phyloP scores from a whole-genome alignment of 1,139 yeast species.

The Lizanozyma gosingica region DNA sequence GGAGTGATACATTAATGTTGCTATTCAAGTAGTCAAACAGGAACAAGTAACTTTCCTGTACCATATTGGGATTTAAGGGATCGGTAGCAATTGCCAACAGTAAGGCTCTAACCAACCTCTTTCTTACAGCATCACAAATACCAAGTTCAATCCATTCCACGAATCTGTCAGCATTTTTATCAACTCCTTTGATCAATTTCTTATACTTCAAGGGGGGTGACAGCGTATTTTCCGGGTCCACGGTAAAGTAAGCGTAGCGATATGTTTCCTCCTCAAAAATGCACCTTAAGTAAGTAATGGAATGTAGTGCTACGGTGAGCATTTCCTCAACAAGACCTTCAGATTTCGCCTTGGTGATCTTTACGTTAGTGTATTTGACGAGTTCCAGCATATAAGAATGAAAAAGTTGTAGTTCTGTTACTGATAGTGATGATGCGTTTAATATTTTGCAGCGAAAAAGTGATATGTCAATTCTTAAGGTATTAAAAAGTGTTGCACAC shows the following conservation, averaged over 20 bases:
- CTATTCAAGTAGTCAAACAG: slow-evolving; percentile 28
- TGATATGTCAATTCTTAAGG: too few species aligned
- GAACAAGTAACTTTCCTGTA: slow-evolving; percentile 43
- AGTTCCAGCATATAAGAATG: too few species aligned
- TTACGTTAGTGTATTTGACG: too few species aligned
- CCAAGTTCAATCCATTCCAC: slow-evolving; percentile 46
- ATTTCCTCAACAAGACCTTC: neutral
- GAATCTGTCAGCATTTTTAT: slow-evolving; percentile 34
- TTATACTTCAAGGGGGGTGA: slow-evolving; percentile 32
- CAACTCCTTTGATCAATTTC: slow-evolving; percentile 33
- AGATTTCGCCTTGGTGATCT: too few species aligned
- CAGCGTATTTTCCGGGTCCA: slow-evolving; percentile 7
- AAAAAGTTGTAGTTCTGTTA: too few species aligned
- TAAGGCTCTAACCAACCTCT: slow-evolving; percentile 32
- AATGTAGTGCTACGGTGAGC: neutral
- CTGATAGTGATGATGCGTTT: too few species aligned
- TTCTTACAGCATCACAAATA: slow-evolving; percentile 32
- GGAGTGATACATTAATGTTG: slow-evolving; percentile 15
- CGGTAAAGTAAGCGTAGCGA: neutral
- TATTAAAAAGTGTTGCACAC: too few species aligned
- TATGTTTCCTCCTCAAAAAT: neutral
- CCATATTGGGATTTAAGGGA: slow-evolving; percentile 23
- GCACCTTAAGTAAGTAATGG: neutral
- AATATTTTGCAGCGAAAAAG: too few species aligned
- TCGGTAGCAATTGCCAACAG: slow-evolving; percentile 37